These are phyloP conservation scores for Cercospora sp. DNA, from an alignment of 2,329 filamentous ascomycete genomes.

Conservation along the genomic window DNA sequence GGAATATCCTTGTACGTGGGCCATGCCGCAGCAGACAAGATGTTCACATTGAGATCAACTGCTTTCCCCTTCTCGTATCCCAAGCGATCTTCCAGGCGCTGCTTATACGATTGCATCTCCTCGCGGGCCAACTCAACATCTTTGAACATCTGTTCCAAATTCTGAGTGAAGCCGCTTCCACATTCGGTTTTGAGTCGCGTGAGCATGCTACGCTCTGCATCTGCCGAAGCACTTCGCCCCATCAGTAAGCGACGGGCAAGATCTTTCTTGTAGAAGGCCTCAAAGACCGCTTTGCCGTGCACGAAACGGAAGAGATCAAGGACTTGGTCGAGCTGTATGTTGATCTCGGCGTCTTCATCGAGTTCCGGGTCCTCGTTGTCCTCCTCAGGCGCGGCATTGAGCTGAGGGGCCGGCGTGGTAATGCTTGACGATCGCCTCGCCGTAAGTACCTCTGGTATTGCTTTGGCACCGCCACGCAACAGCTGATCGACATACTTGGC, in stretches of 20 bases:
- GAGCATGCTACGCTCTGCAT: conserved; percentile 95
- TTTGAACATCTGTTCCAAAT: conserved; percentile 99
- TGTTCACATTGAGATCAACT: conserved; percentile 79
- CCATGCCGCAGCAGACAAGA: conserved; percentile 91
- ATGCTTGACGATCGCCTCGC: conserved; percentile 45
- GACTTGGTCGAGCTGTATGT: conserved; percentile 86
- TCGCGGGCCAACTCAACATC: conserved; percentile 92
- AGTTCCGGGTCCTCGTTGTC: conserved; percentile 62
- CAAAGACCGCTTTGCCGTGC: conserved; percentile 95
- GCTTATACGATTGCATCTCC: conserved; percentile 86
- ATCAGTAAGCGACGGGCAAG: conserved; percentile 85
- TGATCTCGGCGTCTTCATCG: conserved; percentile 89
- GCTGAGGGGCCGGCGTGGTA: conserved; percentile 49
- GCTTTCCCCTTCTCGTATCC: conserved; percentile 50
- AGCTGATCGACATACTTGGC: conserved; percentile 94
- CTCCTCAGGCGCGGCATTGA: conserved; percentile 59
- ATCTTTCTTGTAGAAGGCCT: conserved; percentile 99
- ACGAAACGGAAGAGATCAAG: conserved; percentile 96
- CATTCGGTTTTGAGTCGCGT: conserved; percentile 90
- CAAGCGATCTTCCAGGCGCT: conserved; percentile 59
- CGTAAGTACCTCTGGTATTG: conserved; percentile 68
- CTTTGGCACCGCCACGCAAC: conserved; percentile 82
- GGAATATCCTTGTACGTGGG: conserved; percentile 80
- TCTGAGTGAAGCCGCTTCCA: conserved; percentile 90
- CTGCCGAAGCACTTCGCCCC: conserved; percentile 87